Evolutionary conservation across 371 early-diverging fungal species (phyloP).

Genomic region (Mucor saturninus): DNA sequence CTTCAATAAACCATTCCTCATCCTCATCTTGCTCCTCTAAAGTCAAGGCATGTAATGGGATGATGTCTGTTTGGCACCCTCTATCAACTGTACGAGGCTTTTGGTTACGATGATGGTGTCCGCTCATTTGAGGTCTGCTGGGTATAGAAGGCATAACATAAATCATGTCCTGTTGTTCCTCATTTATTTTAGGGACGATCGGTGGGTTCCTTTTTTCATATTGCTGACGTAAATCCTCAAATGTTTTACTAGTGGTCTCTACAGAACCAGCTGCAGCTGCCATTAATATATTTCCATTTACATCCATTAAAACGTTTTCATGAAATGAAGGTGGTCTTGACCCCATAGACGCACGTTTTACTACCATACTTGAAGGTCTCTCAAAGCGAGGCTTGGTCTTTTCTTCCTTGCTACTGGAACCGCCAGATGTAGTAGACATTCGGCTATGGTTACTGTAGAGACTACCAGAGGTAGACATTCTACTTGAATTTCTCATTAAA

Average conservation of each 20-base stretch:
- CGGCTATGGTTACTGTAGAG: slow-evolving; percentile 8
- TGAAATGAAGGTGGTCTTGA: slow-evolving; percentile 28
- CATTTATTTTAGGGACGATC: not conserved
- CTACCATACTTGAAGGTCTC: slow-evolving; percentile 33
- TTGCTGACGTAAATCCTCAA: not conserved
- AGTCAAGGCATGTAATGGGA: not conserved
- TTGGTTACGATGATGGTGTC: not conserved
- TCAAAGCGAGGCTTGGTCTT: slow-evolving; percentile 8
- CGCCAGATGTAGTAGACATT: too few relatives aligned
- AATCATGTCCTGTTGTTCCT: slow-evolving; percentile 11
- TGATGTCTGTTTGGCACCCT: slow-evolving; percentile 25
- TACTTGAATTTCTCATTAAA: slow-evolving; percentile 4
- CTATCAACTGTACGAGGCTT: not conserved
- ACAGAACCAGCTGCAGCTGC: slow-evolving; percentile 10
- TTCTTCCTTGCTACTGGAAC: not conserved
- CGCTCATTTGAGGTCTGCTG: not conserved
- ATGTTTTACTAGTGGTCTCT: slow-evolving; percentile 2
- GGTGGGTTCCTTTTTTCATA: not conserved
- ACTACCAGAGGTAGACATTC: slow-evolving; percentile 7
- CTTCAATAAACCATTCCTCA: slow-evolving; percentile 27
- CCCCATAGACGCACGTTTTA: slow-evolving; percentile 30
- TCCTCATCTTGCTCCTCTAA: slow-evolving; percentile 11
- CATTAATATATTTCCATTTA: slow-evolving; percentile 9
- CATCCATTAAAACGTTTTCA: slow-evolving; percentile 11
- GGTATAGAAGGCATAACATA: slow-evolving; percentile 18